Percentiles rank a stretch among this genome's conserved stretches.
Conservation (phyloP, 2,329 filamentous ascomycete species). For the Arthrinium puccinioides region DNA sequence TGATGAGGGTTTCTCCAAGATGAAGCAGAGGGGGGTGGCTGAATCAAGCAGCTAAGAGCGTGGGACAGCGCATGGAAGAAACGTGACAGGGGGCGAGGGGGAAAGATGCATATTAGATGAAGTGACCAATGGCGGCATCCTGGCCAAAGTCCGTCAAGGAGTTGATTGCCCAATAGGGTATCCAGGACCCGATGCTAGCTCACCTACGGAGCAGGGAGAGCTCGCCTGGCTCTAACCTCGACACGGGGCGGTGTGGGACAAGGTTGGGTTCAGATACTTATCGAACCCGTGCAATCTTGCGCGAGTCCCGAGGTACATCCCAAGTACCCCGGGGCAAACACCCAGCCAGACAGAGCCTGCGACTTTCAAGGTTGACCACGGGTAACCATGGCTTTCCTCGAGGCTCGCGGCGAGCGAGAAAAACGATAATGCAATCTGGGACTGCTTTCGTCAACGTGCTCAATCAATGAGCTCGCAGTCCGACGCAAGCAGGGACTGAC, state of each 20-base stretch:
- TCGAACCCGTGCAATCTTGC: slow-evolving; percentile 1
- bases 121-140: slow-evolving; percentile 39
- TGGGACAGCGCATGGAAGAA: slow-evolving; percentile 43
- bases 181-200: slow-evolving; percentile 38
- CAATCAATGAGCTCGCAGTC: too few relatives aligned
- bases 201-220: slow-evolving; percentile 28
- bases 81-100: slow-evolving; percentile 36
- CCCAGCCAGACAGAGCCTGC: slow-evolving; percentile 1
- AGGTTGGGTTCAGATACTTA: slow-evolving; percentile 6
- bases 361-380: slow-evolving; percentile 3
- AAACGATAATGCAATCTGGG: too few relatives aligned
- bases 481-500: too few relatives aligned
- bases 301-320: neutral
- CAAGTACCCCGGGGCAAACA: slow-evolving; percentile 3
- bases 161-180: slow-evolving; percentile 43
- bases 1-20: slow-evolving; percentile 17
- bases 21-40: slow-evolving; percentile 20
- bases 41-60: slow-evolving; percentile 22
- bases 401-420: too few relatives aligned
- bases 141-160: slow-evolving; percentile 31
- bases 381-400: neutral
- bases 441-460: too few relatives aligned
- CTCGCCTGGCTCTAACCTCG: slow-evolving; percentile 14
- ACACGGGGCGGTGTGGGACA: slow-evolving; percentile 24
- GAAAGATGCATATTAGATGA: slow-evolving; percentile 41